Conservation (phyloP, 1,284 basidiomycete species). For the Boletus sp. region DNA sequence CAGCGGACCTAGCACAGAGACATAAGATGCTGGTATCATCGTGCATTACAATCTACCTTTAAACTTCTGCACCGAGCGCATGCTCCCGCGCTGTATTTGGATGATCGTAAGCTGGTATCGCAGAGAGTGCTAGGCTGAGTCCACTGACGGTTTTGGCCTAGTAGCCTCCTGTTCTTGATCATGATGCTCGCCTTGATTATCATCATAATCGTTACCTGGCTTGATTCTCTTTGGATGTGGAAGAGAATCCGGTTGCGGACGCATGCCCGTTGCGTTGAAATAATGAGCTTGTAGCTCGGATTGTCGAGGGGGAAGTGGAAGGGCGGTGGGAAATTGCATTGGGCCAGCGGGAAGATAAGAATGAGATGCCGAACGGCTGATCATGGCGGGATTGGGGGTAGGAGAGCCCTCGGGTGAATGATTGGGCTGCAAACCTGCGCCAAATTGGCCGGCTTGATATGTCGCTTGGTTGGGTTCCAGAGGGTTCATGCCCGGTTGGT, state of each 20-base stretch:
- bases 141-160: constrained; percentile 23
- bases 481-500: constrained; percentile 5
- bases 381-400: not conserved
- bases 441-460: constrained; percentile 15
- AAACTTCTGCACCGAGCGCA: constrained; percentile 72
- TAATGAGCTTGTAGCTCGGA: constrained; percentile 33
- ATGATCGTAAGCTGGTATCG: constrained; percentile 1
- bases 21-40: not conserved
- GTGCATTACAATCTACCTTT: constrained; percentile 44
- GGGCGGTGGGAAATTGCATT: constrained; percentile 34
- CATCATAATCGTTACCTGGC: constrained; percentile 20
- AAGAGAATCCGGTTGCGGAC: not conserved
- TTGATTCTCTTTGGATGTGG: constrained; percentile 23
- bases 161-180: constrained; percentile 26
- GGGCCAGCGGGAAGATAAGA: constrained; percentile 24
- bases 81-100: constrained; percentile 46
- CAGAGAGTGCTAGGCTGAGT: not conserved
- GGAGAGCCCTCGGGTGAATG: constrained; percentile 16
- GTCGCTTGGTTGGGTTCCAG: constrained; percentile 11
- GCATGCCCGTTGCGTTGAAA: constrained; percentile 13
- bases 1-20: constrained; percentile 53
- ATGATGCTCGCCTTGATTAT: constrained; percentile 20
- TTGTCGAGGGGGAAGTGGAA: constrained; percentile 28
- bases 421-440: constrained; percentile 3
- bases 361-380: constrained; percentile 11